Evolutionary conservation across 495 filamentous ascomycete genomes (phyloP), one percentile per base, ranked within the genome.

Genomic region (Astrothelium subdiscretum): DNA sequence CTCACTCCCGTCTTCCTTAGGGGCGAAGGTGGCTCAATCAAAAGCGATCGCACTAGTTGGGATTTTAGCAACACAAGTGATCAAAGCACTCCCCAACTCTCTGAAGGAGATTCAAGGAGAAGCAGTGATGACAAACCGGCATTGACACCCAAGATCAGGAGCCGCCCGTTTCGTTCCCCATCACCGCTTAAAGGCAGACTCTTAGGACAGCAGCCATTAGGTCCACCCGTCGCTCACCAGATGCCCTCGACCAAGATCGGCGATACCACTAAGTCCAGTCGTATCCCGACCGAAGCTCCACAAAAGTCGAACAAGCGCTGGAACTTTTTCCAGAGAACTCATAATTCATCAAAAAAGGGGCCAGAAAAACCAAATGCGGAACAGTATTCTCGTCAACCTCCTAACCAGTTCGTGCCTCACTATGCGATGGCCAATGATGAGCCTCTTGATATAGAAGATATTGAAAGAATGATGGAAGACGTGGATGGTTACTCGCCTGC

Each of bases 1-100:
- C 85, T 97, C 69, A 85, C 87, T 48, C 94, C 94, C 15, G 91
- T 96, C 38, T 78, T 95, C 66, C 91, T 97, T 67, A 84, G 85
- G 32, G 95, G 95, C 1, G 85, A 59, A 65, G 59, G 66, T 18
- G 70, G 69, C 60, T 67, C 63, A 8, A 40, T 66, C 29, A 60
- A 59, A 35, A 61, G 40, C 42, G 62, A 62, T n/a, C 60, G 62
- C 31, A 71, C 69, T 15, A 68, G 62, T 31, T 35, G 61, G 3
- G 72, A 65, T 29, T 20, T 32, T 6, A 67, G 62, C 59, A 62
- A 48, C 22, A 35, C 57, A 32, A 67, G 59, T 32, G 26, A 20
- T 26, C 54, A 48, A 32, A 58, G 52, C n/a, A 32, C 27, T 32
- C 32, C 59, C 15, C 38, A 59, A 29, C 58, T 44, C 6, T 32